Evolutionary conservation across 257 asterid genomes (phyloP).

Genomic region (Petunia secreta): DNA sequence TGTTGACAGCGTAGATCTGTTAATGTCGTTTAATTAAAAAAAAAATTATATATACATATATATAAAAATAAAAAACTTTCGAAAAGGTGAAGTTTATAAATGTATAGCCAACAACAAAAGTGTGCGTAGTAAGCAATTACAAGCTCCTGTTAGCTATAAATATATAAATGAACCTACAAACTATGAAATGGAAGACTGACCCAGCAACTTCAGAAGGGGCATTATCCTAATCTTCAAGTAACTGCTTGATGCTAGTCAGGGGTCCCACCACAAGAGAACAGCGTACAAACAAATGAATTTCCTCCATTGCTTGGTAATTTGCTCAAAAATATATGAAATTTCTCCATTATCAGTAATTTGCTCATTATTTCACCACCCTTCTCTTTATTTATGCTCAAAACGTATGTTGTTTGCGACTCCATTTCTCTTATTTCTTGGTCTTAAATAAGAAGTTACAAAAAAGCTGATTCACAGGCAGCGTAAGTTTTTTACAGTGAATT

Average conservation of each 20-base stretch:
- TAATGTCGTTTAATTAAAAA: background rate
- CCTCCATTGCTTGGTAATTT: no score
- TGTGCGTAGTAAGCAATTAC: no score
- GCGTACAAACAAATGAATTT: no score
- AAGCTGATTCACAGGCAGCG: background rate
- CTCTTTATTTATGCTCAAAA: constrained; percentile 14
- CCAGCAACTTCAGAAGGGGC: constrained; percentile 18
- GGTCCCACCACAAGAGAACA: background rate
- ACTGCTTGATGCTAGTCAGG: background rate
- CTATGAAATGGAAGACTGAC: background rate
- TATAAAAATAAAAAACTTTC: no score
- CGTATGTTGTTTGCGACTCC: background rate
- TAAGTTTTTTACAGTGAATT: background rate
- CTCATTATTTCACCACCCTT: background rate
- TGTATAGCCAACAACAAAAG: no score
- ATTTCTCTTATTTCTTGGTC: background rate
- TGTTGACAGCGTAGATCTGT: constrained; percentile 1
- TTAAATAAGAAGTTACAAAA: background rate
- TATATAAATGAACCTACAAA: background rate
- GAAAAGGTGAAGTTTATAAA: no score
- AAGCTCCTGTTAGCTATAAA: no score
- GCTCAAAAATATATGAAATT: no score
- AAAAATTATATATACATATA: no score
- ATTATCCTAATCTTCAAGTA: constrained; percentile 11
- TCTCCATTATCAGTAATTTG: constrained; percentile 3